Evolutionary conservation across 2,329 filamentous ascomycete genomes (phyloP), one percentile per base, ranked within the genome.

Genomic region (Diaporthe sp.): DNA sequence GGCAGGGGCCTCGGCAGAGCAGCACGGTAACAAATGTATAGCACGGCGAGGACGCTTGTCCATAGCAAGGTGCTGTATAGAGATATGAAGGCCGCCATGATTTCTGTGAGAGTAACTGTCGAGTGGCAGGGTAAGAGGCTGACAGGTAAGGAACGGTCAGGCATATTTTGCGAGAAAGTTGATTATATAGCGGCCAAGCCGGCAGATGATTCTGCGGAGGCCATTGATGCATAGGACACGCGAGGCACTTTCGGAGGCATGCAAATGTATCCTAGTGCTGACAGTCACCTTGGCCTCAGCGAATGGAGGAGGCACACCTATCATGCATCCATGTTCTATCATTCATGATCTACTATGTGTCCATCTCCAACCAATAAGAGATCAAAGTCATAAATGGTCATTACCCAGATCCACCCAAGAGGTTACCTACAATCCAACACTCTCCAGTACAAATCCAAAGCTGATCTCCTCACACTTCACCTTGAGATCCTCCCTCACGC

Each of bases 361-460:
- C 45, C 8, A 40, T 52, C 33, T 19, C 30, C 45, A 28, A 38
- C 22, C 30, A 22, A 67, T 38, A 10, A 25, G 30, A 52, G 10
- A 13, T 19, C 2, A 38, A 33, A 33, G 9, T 12, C 33, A 30
- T 40, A 22, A 8, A 54, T 22, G 30, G 33, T 68, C 64, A 40
- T 54, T 40, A 28, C n/a, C 15, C 22, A 40, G 35, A 52, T 28
- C 13, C 47, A 15, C 8, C 10, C 25, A 33, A 28, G 1, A 38
- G 17, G 10, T 22, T 5, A 12, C 22, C 74, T 60, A 76, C 22
- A 76, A 30, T 12, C 78, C 78, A 35, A 79, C 71, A 57, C 78
- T 76, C 75, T 86, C 83, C 35, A 88, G 74, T 33, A 83, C 77
- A 75, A 88, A 87, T 3, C 80, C 82, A 77, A 88, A 88, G 42